Percentiles rank a stretch among this genome's conserved stretches.
Evolutionary conservation across 2,329 filamentous ascomycete genomes (phyloP).

Genomic region (Elsinoe australis): DNA sequence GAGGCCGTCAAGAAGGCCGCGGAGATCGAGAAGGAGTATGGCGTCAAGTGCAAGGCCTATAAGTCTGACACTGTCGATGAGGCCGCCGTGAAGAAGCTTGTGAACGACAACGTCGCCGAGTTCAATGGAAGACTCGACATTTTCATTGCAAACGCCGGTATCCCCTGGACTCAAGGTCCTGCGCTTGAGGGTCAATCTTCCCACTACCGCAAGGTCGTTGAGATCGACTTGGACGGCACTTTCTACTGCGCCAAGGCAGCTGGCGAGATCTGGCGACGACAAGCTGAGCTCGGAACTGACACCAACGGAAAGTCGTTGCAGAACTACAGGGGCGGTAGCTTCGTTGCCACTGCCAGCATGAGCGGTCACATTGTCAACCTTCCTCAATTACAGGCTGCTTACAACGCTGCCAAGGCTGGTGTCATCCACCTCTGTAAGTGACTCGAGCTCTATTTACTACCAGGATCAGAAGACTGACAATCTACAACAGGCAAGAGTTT

Average conservation of each 20-base stretch:
- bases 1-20: slow-evolving; percentile 28
- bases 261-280: slow-evolving; percentile 60
- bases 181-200: slow-evolving; percentile 58
- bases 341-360: slow-evolving; percentile 73
- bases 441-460: too few relatives aligned
- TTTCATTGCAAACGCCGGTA: slow-evolving; percentile 72
- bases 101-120: slow-evolving; percentile 45
- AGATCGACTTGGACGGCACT: slow-evolving; percentile 66
- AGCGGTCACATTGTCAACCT: slow-evolving; percentile 70
- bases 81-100: slow-evolving; percentile 35
- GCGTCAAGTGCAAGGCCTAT: slow-evolving; percentile 40
- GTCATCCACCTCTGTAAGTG: slow-evolving; percentile 40
- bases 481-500: slow-evolving; percentile 54
- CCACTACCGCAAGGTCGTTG: slow-evolving; percentile 59
- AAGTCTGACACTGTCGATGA: slow-evolving; percentile 41
- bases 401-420: slow-evolving; percentile 31
- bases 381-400: slow-evolving; percentile 62
- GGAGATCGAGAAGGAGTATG: slow-evolving; percentile 29
- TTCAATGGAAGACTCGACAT: slow-evolving; percentile 69
- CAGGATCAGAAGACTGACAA: neutral
- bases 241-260: slow-evolving; percentile 70
- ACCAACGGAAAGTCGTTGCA: slow-evolving; percentile 34
- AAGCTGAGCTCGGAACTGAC: slow-evolving; percentile 60
- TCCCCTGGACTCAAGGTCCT: slow-evolving; percentile 62
- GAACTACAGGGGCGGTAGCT: slow-evolving; percentile 27